phyloP scores from a whole-genome alignment of 805 yeast genomes.

The Candida xiaguanensis region DNA sequence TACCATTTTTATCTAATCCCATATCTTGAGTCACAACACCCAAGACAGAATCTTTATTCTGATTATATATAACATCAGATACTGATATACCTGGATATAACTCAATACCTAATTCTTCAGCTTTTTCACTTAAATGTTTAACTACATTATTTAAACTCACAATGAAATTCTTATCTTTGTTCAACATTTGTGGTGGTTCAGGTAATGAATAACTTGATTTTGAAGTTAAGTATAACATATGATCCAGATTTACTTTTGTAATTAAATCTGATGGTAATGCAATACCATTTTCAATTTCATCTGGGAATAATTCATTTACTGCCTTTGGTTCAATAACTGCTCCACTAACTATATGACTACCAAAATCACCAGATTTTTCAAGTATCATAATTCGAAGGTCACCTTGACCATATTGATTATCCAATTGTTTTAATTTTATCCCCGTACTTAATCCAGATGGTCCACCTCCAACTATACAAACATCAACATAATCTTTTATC shows the following conservation, averaged over 20 bases:
- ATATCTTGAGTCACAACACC: conserved; percentile 95
- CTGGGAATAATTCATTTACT: conserved; percentile 76
- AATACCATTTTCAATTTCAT: conserved; percentile 54
- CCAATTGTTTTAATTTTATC: conserved; percentile 81
- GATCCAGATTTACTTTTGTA: conserved; percentile 72
- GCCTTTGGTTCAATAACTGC: conserved; percentile 93
- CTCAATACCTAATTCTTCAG: conserved; percentile 93
- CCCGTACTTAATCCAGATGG: conserved; percentile 97
- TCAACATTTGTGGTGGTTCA: conserved; percentile 88
- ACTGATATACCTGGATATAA: conserved; percentile 89
- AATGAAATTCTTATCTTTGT: conserved; percentile 77
- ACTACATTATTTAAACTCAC: conserved; percentile 81
- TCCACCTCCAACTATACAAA: conserved; percentile 96
- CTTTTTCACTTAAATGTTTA: conserved; percentile 77
- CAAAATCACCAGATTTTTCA: conserved; percentile 92
- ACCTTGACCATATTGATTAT: conserved; percentile 57
- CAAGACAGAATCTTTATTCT: conserved; percentile 52
- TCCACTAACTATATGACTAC: conserved; percentile 89
- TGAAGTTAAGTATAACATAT: conserved; percentile 65
- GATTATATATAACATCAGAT: conserved; percentile 63
- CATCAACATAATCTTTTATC: conserved; percentile 85
- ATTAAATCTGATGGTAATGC: conserved; percentile 75
- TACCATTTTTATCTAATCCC: conserved; percentile 75
- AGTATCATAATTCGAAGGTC: conserved; percentile 81
- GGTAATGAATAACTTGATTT: conserved; percentile 70